A percentile compares a stretch with the other conserved stretches of the same genome.
These are phyloP conservation scores for Colletotrichum lentis DNA, from an alignment of 2,329 filamentous ascomycete species.

Conservation along the genomic window DNA sequence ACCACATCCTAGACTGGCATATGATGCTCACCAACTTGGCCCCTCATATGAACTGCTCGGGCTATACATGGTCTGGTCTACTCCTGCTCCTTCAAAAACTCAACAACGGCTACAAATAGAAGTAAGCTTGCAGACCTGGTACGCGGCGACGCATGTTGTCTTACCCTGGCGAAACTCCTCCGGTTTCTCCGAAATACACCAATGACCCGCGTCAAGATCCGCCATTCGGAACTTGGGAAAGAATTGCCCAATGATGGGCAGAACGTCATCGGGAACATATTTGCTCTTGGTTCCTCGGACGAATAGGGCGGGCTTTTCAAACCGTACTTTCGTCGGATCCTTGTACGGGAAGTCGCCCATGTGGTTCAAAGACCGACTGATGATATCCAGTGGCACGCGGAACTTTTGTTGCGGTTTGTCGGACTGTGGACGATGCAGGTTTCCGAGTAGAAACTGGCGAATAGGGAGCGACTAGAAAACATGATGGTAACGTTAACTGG, in stretches of 20 bases:
- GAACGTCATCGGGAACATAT: constrained; percentile 81
- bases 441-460: constrained; percentile 91
- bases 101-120: constrained; percentile 62
- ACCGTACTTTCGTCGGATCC: constrained; percentile 72
- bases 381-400: constrained; percentile 77
- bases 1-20: not conserved
- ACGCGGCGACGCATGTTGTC: constrained; percentile 40
- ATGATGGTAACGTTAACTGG: not conserved
- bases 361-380: constrained; percentile 73
- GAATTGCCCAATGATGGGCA: constrained; percentile 82
- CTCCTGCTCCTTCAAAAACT: constrained; percentile 65
- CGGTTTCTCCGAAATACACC: constrained; percentile 89
- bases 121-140: constrained; percentile 19
- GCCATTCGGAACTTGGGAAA: constrained; percentile 79
- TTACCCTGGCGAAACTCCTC: constrained; percentile 78
- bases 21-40: not conserved
- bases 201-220: constrained; percentile 83
- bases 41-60: not conserved
- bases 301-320: constrained; percentile 81
- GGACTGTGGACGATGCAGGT: constrained; percentile 67
- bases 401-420: constrained; percentile 70
- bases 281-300: constrained; percentile 78
- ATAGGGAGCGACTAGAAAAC: constrained; percentile 69
- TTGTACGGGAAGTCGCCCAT: constrained; percentile 91
- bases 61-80: constrained; percentile 41